phyloP scores from a whole-genome alignment of 371 early-diverging fungal species.

The Apophysomyces ossiformis region DNA sequence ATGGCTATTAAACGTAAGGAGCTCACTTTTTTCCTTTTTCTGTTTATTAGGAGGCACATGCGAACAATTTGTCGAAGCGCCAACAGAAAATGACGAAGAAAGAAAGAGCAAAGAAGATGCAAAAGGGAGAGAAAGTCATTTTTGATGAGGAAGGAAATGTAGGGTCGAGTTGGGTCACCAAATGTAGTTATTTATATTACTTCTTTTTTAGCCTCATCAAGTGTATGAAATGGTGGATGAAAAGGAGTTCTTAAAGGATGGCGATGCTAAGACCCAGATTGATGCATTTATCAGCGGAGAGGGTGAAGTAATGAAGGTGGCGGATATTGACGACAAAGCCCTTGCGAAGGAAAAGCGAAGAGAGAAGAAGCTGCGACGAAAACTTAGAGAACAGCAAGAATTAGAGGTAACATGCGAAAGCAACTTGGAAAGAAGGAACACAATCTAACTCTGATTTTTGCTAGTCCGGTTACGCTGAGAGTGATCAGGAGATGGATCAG shows the following conservation, averaged over 20 bases:
- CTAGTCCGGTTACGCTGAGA: conserved; percentile 27
- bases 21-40: conserved; percentile 13
- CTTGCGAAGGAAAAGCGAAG: conserved; percentile 70
- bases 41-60: conserved; percentile 16
- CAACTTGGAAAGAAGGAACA: not conserved
- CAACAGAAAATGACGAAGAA: conserved; percentile 74
- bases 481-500: conserved; percentile 32
- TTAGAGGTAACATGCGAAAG: conserved; percentile 1
- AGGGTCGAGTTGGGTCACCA: conserved; percentile 18
- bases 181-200: conserved; percentile 7
- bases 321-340: conserved; percentile 78
- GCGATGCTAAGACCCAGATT: conserved; percentile 67
- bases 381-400: conserved; percentile 67
- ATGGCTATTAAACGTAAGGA: not conserved
- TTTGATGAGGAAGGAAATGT: conserved; percentile 95
- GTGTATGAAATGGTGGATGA: conserved; percentile 82
- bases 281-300: conserved; percentile 71
- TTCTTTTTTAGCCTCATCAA: conserved; percentile 57
- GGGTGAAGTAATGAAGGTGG: conserved; percentile 64
- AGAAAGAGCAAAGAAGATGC: conserved; percentile 68
- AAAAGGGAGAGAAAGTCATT: conserved; percentile 73
- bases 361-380: conserved; percentile 73
- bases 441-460: not conserved
- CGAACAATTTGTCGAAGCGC: conserved; percentile 67
- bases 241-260: conserved; percentile 76